Conservation (phyloP, 495 filamentous ascomycete genomes). For the Amorphotheca resinae region DNA sequence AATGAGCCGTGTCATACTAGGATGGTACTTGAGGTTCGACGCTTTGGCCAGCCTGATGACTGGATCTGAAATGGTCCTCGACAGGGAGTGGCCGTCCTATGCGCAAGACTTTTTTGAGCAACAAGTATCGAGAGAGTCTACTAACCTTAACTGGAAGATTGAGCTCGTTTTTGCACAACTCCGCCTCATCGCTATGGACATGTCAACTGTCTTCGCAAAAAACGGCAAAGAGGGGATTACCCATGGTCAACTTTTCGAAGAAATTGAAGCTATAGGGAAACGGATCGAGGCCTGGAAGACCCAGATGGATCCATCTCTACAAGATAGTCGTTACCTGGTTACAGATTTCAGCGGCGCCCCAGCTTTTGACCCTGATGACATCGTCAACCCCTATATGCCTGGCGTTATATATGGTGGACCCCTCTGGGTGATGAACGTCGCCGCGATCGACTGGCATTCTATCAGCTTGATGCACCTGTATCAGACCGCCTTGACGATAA, state of each 20-base stretch:
- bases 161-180: slow-evolving; percentile 50
- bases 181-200: slow-evolving; percentile 66
- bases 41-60: slow-evolving; percentile 73
- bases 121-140: slow-evolving; percentile 46
- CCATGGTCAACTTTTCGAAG: slow-evolving; percentile 47
- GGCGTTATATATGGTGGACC: slow-evolving; percentile 53
- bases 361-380: slow-evolving; percentile 44
- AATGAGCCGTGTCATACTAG: slow-evolving; percentile 55
- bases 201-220: slow-evolving; percentile 66
- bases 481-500: slow-evolving; percentile 44
- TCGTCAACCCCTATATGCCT: slow-evolving; percentile 59
- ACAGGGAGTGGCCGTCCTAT: slow-evolving; percentile 68
- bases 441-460: slow-evolving; percentile 65
- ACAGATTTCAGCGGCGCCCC: slow-evolving; percentile 40
- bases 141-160: slow-evolving; percentile 50
- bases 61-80: slow-evolving; percentile 58
- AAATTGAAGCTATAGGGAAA: slow-evolving; percentile 44
- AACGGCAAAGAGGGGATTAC: slow-evolving; percentile 48
- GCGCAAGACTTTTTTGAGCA: slow-evolving; percentile 49
- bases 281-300: slow-evolving; percentile 43
- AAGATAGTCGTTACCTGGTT: slow-evolving; percentile 44
- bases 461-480: slow-evolving; percentile 71
- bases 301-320: slow-evolving; percentile 44
- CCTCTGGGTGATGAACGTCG: slow-evolving; percentile 57
- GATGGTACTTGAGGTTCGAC: slow-evolving; percentile 87